These are phyloP conservation scores for Capsicum baccatum DNA, from an alignment of 257 asterid genomes.

Conservation along the genomic window DNA sequence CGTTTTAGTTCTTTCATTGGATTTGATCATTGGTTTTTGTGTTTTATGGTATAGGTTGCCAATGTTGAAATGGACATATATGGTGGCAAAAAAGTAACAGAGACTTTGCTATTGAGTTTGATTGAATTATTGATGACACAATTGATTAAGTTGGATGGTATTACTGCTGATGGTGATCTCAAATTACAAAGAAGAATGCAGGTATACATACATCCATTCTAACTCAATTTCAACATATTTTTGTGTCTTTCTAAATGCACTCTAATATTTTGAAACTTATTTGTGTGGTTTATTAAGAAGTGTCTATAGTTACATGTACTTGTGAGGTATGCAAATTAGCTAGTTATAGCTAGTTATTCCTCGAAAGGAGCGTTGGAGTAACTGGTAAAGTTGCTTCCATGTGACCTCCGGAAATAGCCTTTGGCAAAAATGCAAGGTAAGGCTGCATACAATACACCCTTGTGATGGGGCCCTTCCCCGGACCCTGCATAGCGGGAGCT, in stretches of 20 bases:
- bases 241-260: not conserved
- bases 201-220: slow-evolving; percentile 43
- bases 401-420: too few species aligned
- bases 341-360: not conserved
- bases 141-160: slow-evolving; percentile 79
- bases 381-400: too few species aligned
- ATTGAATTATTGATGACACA: slow-evolving; percentile 84
- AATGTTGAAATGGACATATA: slow-evolving; percentile 65
- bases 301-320: not conserved
- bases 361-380: too few species aligned
- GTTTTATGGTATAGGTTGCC: slow-evolving; percentile 58
- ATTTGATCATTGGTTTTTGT: not conserved
- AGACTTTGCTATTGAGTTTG: slow-evolving; percentile 57
- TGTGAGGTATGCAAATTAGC: not conserved
- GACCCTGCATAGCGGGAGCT: too few species aligned
- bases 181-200: slow-evolving; percentile 88
- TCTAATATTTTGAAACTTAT: not conserved
- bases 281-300: not conserved
- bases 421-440: too few species aligned
- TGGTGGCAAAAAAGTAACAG: slow-evolving; percentile 82
- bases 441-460: too few species aligned
- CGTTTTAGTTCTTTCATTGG: not conserved
- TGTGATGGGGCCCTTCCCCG: too few species aligned
- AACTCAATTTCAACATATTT: not conserved
- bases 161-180: slow-evolving; percentile 90